phyloP scores from a whole-genome alignment of 495 filamentous ascomycete species.

The Penicillium parvum region DNA sequence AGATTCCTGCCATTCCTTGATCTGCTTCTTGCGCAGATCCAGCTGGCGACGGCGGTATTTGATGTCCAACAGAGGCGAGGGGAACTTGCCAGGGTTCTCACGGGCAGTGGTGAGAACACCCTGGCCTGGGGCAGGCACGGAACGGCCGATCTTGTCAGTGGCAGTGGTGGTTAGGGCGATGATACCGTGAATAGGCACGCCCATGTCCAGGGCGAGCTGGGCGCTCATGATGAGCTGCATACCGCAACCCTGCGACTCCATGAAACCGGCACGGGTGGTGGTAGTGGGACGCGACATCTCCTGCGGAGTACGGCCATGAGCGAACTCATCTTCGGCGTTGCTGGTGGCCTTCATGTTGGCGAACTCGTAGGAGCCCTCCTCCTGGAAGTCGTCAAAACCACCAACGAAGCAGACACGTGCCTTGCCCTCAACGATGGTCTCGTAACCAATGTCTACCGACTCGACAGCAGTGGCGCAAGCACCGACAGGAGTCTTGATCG shows the following conservation, averaged over 20 bases:
- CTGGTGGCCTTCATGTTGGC: conserved; percentile 99
- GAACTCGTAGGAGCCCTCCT: conserved; percentile 98
- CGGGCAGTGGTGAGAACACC: conserved; percentile 97
- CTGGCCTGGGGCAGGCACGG: conserved; percentile 91
- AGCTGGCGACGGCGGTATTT: conserved; percentile 95
- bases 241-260: conserved; percentile 99
- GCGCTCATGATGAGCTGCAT: conserved; percentile 98
- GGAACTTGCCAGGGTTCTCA: conserved; percentile 84
- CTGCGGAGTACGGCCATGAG: conserved; percentile 86
- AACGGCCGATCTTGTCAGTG: conserved; percentile 97
- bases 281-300: conserved; percentile 99
- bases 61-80: conserved; percentile 91
- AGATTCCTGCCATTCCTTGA: conserved; percentile 92
- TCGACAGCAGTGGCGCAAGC: conserved; percentile 97
- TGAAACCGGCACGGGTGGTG: conserved; percentile 94
- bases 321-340: conserved; percentile 93
- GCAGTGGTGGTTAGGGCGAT: conserved; percentile 94
- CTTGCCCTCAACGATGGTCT: conserved; percentile 97
- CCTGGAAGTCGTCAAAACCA: conserved; percentile 98
- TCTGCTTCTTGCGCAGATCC: conserved; percentile 83
- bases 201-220: conserved; percentile 94
- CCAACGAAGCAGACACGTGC: conserved; percentile 95
- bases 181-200: conserved; percentile 94
- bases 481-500: conserved; percentile 97
- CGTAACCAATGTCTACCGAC: conserved; percentile 94